Evolutionary conservation across 805 yeast genomes (phyloP), one percentile per base, ranked within the genome.

Genomic region (Ogataea glucozyma): DNA sequence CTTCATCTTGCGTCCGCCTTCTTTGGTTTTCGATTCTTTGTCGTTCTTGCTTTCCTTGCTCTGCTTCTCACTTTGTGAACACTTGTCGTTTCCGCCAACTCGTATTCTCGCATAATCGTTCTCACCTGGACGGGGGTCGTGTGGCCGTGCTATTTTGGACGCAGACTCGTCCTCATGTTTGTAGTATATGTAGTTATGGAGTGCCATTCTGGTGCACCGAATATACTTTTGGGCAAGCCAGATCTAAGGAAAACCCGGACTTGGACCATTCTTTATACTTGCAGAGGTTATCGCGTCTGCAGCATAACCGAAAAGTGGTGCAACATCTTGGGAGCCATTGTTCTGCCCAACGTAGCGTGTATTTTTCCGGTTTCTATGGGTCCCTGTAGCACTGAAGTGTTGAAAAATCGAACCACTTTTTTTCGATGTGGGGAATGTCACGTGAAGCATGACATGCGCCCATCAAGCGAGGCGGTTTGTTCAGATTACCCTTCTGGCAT

Each of bases 111-210:
- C n/a, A n/a, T n/a, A n/a, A n/a, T n/a, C n/a, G n/a, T n/a, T n/a
- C n/a, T n/a, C n/a, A n/a, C n/a, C n/a, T n/a, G n/a, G n/a, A n/a
- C n/a, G n/a, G n/a, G n/a, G n/a, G n/a, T 64, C 67, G 24, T 57
- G 60, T 2, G 63, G 64, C 32, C 66, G 46, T 4, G 74, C 75
- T 13, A 71, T 71, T 30, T 56, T 59, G n/a, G 53, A 52, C 12
- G 64, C 71, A 6, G 60, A 34, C 4, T 54, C 53, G 44, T 68
- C 73, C 13, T 56, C 53, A 38, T 71, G 76, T 44, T 70, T 71
- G 48, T 55, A 66, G 53, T 71, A 71, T 39, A 71, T 61, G 45
- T 71, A 71, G 50, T 71, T 71, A 47, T 72, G 68, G 6, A 71
- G 56, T 1, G 76, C 76, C 76, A 71, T 71, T 2, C 12, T 30